These are phyloP conservation scores for Lenzites betulinus DNA, from an alignment of 768 basidiomycete species.

Conservation along the genomic window DNA sequence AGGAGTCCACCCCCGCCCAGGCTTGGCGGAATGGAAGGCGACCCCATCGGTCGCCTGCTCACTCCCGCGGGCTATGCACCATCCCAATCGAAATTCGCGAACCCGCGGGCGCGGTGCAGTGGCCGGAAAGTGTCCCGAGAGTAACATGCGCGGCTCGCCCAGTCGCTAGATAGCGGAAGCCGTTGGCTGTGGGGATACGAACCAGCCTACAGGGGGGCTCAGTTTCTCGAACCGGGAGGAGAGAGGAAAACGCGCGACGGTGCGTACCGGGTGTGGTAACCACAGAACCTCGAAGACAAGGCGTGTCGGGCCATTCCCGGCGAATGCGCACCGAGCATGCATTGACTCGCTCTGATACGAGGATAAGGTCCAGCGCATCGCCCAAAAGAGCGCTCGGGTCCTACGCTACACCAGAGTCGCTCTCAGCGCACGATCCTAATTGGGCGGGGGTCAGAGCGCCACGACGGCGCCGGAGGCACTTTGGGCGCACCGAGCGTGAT, in stretches of 20 bases:
- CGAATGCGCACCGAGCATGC: not conserved
- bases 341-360: not conserved
- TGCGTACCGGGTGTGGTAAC: not conserved
- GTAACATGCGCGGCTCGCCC: not conserved
- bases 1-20: not conserved
- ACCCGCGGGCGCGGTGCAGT: not conserved
- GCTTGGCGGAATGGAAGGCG: constrained; percentile 19
- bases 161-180: not conserved
- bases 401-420: not conserved
- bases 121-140: not conserved
- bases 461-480: not conserved
- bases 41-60: constrained; percentile 2
- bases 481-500: not conserved
- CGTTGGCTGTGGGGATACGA: not conserved
- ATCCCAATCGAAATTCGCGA: not conserved
- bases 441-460: not conserved
- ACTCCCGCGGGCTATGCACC: not conserved
- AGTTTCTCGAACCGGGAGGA: not conserved
- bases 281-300: not conserved
- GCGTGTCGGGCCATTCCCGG: not conserved
- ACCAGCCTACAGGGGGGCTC: not conserved
- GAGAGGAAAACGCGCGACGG: not conserved
- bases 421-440: not conserved
- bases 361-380: not conserved
- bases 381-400: not conserved